Evolutionary conservation across 257 asterid species (phyloP), one percentile per base, ranked within the genome.

Genomic region (Solanum tarijense): DNA sequence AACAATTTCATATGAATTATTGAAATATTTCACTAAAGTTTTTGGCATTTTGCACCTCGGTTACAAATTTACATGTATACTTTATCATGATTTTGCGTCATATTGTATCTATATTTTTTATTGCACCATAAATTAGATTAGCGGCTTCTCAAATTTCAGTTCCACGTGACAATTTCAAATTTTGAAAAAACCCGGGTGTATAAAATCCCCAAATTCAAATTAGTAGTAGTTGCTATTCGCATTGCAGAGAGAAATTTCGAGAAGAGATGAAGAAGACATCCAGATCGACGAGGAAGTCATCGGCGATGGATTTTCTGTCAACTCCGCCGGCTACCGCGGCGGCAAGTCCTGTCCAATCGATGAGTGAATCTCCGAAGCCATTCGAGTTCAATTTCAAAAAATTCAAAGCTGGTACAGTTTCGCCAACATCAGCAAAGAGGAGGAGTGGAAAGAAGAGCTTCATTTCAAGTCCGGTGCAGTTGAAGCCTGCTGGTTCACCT

Each of bases 301-400:
- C 94, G n/a, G 90, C 92, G 7, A 89, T 92, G 31, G 86, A 89
- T 83, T 86, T 83, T 36, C 88, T 89, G 8, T 83, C 87, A 32
- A 58, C 95, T 3, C 93, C 95, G 60, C 88, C 69, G 76, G 87
- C 91, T 48, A 85, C 90, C 14, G 14, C 86, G 12, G 90, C 88
- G 31, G 88, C 69, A 10, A 93, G 93, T 41, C 92, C 95, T 78
- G 81, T 83, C 48, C 90, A 85, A 20, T 90, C 98, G 66, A 91
- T 91, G 35, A 87, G 90, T 62, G 93, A 91, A 52, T 93, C 94
- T 62, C 96, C 95, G 6, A 88, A 74, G 34, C 88, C 91, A 35
- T 92, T 95, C 84, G 93, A 89, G 23, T 93, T 94, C 92, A 66
- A 92, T 48, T 91, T 93, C 89, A 86, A 87, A n/a, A 87, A 89